Conservation (phyloP, 2,329 filamentous ascomycete species). For the Xylariomycetidae sp. region DNA sequence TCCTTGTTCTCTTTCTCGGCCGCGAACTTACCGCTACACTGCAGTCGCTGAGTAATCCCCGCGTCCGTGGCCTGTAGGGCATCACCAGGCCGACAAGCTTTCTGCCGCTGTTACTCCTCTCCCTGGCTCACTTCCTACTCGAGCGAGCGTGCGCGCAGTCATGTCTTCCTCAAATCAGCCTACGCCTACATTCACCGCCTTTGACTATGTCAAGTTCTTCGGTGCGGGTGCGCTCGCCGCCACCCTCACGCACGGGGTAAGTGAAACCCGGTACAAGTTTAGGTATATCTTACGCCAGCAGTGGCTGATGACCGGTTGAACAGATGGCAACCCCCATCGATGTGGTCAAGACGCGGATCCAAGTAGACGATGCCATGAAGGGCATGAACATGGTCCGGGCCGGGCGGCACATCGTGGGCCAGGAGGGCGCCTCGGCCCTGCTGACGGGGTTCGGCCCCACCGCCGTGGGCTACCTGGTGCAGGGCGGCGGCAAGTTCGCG, state of each 20-base stretch:
- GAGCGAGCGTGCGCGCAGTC: too few species aligned
- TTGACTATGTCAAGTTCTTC: slow-evolving; percentile 49
- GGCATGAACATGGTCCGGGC: slow-evolving; percentile 77
- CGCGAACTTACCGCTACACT: too few species aligned
- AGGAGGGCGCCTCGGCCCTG: slow-evolving; percentile 73
- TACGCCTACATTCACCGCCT: slow-evolving; percentile 32
- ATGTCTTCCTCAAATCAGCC: slow-evolving; percentile 15
- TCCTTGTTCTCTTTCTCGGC: too few species aligned
- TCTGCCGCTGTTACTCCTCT: background rate
- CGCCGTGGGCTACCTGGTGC: slow-evolving; percentile 80
- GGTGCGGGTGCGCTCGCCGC: slow-evolving; percentile 46
- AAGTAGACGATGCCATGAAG: slow-evolving; percentile 81
- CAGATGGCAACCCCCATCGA: slow-evolving; percentile 49
- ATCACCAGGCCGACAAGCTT: background rate
- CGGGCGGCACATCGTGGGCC: slow-evolving; percentile 69
- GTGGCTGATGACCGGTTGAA: too few species aligned
- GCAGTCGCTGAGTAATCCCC: slow-evolving; percentile 20
- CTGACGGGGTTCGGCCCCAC: slow-evolving; percentile 82
- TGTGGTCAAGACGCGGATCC: slow-evolving; percentile 87
- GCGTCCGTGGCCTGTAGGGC: slow-evolving; percentile 1
- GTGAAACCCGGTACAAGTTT: too few species aligned
- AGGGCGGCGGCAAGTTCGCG: slow-evolving; percentile 86
- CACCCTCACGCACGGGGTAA: slow-evolving; percentile 44
- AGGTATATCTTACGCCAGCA: too few species aligned
- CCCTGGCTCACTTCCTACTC: background rate